Evolutionary conservation across 352 stramenopile genomes (phyloP), one percentile per base, ranked within the genome.

Genomic region (Phytopythium sindhum): DNA sequence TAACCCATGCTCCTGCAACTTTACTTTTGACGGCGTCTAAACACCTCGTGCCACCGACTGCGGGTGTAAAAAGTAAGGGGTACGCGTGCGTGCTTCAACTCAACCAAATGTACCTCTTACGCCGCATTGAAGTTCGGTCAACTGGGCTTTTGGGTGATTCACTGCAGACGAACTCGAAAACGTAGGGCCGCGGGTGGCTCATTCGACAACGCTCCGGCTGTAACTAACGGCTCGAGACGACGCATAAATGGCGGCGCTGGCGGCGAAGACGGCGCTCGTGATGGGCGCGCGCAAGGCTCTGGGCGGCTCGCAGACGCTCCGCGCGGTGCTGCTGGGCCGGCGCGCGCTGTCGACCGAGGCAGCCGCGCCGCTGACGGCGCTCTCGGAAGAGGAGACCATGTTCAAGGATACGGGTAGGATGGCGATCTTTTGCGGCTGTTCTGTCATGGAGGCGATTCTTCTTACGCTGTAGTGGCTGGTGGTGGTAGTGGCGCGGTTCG

Each of bases 361-460:
- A n/a, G 60, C 73, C 0, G 57, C 66, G 26, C 82, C 82, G 24
- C 68, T 91, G 7, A 89, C 80, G 41, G 59, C 77, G 42, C 70
- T 91, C 4, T 85, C 80, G 7, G 80, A 91, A 51, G 82, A 91
- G 11, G 82, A 91, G 59, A 69, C 42, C 42, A 88, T 91, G 81
- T 91, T 91, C 63, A 75, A 87, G 59, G 78, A 89, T 67, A 77
- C 78, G 15, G 70, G 70, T 77, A 45, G 24, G 50, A n/a, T n/a
- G 21, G 33, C 7, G 33, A 39, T 39, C 33, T 39, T 14, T 39
- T 39, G 33, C 4, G n/a, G n/a, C n/a, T n/a, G n/a, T n/a, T n/a
- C n/a, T n/a, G n/a, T n/a, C n/a, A n/a, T n/a, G n/a, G n/a, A n/a
- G n/a, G n/a, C n/a, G n/a, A n/a, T n/a, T n/a, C n/a, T n/a, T 3